These are phyloP conservation scores for Phellopilus nigrolimitatus DNA, from an alignment of 1,284 basidiomycete species.

Conservation along the genomic window DNA sequence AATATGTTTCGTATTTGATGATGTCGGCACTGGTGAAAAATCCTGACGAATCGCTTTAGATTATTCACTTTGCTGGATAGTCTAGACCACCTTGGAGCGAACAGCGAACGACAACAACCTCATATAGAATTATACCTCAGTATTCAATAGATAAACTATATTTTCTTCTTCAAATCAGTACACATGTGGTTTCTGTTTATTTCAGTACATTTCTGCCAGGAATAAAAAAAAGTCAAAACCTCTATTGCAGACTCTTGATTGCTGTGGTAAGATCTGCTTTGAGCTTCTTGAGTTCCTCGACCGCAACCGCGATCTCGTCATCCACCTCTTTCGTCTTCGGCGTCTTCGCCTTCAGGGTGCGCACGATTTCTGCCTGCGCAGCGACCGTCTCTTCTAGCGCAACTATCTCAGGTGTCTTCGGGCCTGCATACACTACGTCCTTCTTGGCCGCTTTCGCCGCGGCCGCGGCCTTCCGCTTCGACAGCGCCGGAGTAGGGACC, in stretches of 20 bases:
- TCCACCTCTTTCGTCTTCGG: conserved; percentile 63
- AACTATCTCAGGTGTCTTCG: conserved; percentile 60
- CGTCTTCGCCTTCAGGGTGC: conserved; percentile 55
- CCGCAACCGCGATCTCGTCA: conserved; percentile 41
- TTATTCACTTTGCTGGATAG: no score
- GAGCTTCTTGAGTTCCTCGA: conserved; percentile 45
- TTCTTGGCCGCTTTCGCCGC: conserved; percentile 29
- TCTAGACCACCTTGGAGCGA: no score
- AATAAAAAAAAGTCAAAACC: not conserved
- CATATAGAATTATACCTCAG: no score
- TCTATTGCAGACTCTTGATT: conserved; percentile 7
- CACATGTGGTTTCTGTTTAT: no score
- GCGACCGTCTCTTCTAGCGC: conserved; percentile 67
- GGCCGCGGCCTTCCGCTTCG: conserved; percentile 51
- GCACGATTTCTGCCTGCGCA: conserved; percentile 69
- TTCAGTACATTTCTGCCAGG: no score
- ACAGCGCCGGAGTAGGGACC: conserved; percentile 39
- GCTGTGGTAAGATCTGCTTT: conserved; percentile 55
- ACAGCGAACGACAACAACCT: no score
- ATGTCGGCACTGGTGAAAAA: no score
- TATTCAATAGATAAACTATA: no score
- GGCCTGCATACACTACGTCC: conserved; percentile 32
- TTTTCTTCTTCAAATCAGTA: no score
- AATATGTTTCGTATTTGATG: no score
- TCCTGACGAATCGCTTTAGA: no score